phyloP scores from a whole-genome alignment of 208 protist species.

The Crithidia brevicula region DNA sequence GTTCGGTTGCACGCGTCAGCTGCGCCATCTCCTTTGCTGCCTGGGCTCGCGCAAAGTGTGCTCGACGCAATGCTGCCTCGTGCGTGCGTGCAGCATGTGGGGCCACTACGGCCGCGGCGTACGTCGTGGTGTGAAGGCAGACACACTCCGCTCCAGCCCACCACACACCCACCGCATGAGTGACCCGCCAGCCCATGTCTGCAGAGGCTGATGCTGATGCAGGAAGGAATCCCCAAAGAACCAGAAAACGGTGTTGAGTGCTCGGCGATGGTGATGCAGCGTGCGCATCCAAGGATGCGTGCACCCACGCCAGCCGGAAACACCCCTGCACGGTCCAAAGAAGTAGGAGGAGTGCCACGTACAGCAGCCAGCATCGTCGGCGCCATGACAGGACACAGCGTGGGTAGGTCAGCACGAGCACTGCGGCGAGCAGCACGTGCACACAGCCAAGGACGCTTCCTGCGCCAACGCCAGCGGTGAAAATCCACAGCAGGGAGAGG shows the following conservation, averaged over 20 bases:
- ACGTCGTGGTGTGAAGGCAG: slow-evolving; percentile 13
- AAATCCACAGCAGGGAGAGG: slow-evolving; percentile 19
- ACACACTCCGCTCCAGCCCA: slow-evolving; percentile 27
- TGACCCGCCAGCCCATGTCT: slow-evolving; percentile 6
- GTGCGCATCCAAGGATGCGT: slow-evolving; percentile 2
- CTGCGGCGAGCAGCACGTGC: slow-evolving; percentile 7
- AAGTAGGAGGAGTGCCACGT: slow-evolving; percentile 11
- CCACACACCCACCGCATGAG: slow-evolving; percentile 23
- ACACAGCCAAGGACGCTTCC: slow-evolving; percentile 15
- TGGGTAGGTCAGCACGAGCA: slow-evolving; percentile 12
- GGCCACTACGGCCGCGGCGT: neutral
- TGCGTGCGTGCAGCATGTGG: neutral
- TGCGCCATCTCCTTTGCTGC: slow-evolving; percentile 6
- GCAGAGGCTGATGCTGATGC: neutral
- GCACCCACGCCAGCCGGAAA: slow-evolving; percentile 2
- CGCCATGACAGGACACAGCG: slow-evolving; percentile 16
- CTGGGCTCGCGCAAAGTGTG: neutral
- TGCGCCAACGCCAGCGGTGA: slow-evolving; percentile 14
- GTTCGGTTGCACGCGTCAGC: slow-evolving; percentile 8
- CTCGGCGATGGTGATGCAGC: neutral
- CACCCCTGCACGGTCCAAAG: slow-evolving; percentile 27
- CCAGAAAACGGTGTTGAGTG: slow-evolving; percentile 6
- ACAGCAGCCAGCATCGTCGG: slow-evolving; percentile 18
- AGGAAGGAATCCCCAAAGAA: slow-evolving; percentile 8
- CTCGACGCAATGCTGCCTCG: neutral